A percentile compares a stretch with the other conserved stretches of the same genome.
These are phyloP conservation scores for Sugiyamaella grinbergsii DNA, from an alignment of 1,139 yeast species.

Conservation along the genomic window DNA sequence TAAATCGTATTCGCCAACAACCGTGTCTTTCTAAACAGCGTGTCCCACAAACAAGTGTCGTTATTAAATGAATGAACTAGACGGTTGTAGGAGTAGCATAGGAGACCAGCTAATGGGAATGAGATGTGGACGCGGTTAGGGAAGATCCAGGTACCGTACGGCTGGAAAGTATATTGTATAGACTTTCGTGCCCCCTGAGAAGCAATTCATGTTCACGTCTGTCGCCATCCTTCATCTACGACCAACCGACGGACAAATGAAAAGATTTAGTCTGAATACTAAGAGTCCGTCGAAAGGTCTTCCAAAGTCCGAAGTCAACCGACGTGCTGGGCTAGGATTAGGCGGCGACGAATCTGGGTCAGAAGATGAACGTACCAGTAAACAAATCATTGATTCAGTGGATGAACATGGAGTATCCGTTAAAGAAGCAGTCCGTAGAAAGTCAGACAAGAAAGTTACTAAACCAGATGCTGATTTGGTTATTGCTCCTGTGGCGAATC, in stretches of 20 bases:
- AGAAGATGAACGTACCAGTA: conserved; percentile 39
- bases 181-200: conserved; percentile 1
- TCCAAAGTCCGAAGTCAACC: neutral
- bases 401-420: conserved; percentile 18
- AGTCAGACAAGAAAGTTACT: neutral
- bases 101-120: too few species aligned
- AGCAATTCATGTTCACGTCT: too few species aligned
- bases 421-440: neutral
- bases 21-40: too few species aligned
- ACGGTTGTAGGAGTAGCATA: too few species aligned
- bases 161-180: too few species aligned
- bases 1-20: too few species aligned
- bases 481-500: conserved; percentile 38
- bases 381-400: conserved; percentile 15
- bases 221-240: neutral
- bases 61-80: too few species aligned
- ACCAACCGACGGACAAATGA: conserved; percentile 17
- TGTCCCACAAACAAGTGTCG: too few species aligned
- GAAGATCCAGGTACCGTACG: neutral
- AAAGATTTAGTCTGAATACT: conserved; percentile 27
- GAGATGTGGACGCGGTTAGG: neutral
- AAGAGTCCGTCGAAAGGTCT: conserved; percentile 2
- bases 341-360: conserved; percentile 35
- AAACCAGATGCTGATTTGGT: conserved; percentile 32
- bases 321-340: conserved; percentile 7